Conservation (phyloP, 1,284 basidiomycete genomes). For the Moniliophthora roreri region DNA sequence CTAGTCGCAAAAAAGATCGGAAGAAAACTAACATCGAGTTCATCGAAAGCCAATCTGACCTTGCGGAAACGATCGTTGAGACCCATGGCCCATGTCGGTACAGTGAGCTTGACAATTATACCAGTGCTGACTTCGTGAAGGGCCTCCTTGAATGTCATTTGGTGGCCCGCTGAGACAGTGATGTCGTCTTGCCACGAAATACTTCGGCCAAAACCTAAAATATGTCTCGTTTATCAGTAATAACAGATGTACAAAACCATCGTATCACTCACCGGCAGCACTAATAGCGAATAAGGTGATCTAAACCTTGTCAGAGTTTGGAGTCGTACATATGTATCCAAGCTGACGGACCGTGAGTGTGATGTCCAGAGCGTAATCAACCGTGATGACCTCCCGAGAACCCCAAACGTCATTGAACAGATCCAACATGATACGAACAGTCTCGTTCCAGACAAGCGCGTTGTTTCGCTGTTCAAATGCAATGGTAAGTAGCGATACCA, state of each 20-base stretch:
- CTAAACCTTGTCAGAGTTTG: constrained; percentile 25
- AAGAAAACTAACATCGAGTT: constrained; percentile 42
- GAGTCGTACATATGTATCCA: not conserved
- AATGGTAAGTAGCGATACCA: constrained; percentile 30
- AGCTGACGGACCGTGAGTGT: constrained; percentile 45
- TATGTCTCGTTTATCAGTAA: not conserved
- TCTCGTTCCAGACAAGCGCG: constrained; percentile 57
- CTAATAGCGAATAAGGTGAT: constrained; percentile 58
- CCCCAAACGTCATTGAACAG: constrained; percentile 39
- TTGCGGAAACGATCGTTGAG: constrained; percentile 36
- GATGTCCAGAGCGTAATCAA: constrained; percentile 37
- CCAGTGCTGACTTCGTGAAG: constrained; percentile 46
- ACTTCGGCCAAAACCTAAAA: constrained; percentile 49
- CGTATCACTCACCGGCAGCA: constrained; percentile 39
- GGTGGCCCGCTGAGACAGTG: constrained; percentile 41
- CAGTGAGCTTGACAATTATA: constrained; percentile 39
- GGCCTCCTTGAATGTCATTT: constrained; percentile 57
- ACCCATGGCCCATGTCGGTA: constrained; percentile 46
- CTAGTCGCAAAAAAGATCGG: not conserved
- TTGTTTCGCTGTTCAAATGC: constrained; percentile 50
- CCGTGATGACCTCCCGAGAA: constrained; percentile 26
- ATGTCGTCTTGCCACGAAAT: constrained; percentile 51
- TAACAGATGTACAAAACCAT: not conserved
- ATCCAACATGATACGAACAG: constrained; percentile 41
- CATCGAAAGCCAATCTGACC: constrained; percentile 44